Evolutionary conservation across 2,329 filamentous ascomycete genomes (phyloP), one percentile per base, ranked within the genome.

Genomic region (Dryadomyces quercivorus): DNA sequence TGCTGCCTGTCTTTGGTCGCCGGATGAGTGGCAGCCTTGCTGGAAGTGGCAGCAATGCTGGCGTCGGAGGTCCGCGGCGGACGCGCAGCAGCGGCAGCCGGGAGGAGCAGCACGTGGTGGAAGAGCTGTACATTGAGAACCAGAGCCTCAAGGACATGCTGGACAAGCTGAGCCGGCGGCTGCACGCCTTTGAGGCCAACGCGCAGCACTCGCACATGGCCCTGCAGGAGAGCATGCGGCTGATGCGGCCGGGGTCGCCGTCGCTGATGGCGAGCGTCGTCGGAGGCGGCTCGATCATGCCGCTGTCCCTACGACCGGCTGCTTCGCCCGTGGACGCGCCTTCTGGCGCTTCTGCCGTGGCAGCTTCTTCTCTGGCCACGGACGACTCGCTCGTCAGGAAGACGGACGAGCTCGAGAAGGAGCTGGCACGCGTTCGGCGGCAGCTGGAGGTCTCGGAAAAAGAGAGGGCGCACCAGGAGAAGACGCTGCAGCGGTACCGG

Each of bases 181-280:
- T 98, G n/a, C 87, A 93, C 63, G 86, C 90, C 58, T 98, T 95
- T 71, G 92, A 98, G 69, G 84, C 89, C 43, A 91, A 88, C 62
- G 89, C 90, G 0, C 93, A 97, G 69, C 89, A 85, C 59, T 91
- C 86, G 42, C 88, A 86, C 53, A 80, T 91, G 69, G 88, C 89
- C 3, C 77, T 97, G 38, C 88, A 91, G 15, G 89, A 96, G 66
- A 95, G 88, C 61, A 83, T 82, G 65, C 74, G 81, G n/a, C 67
- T 84, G 6, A 77, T 81, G 69, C 72, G 76, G 15, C 78, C 80
- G 1, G 72, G 73, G 5, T 82, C 79, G 42, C 80, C 43, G 21
- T 54, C 50, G 50, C 18, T 40, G 36, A 16, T 16, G 36, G 36
- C 36, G 10, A 40, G 36, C 36, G 9, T 40, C 4, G 36, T 40